phyloP scores from a whole-genome alignment of 1,284 basidiomycete species.

The Jaminaea rosea region DNA sequence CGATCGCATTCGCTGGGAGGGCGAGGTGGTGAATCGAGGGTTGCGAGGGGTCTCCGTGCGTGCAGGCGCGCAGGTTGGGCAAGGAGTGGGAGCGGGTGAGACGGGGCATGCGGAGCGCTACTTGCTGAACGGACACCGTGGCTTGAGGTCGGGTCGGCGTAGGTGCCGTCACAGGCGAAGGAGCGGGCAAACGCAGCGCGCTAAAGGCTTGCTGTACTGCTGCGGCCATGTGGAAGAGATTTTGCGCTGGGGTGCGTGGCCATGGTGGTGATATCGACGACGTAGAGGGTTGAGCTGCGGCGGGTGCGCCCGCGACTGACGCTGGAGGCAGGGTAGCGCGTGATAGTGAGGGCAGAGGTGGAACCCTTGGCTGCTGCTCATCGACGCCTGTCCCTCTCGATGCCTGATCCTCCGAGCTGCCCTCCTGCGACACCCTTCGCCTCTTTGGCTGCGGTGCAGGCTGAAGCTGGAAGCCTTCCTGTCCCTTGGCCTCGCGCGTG shows the following conservation, averaged over 20 bases:
- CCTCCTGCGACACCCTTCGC: not conserved
- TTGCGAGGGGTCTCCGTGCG: not conserved
- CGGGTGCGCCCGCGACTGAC: not conserved
- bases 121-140: not conserved
- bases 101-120: not conserved
- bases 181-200: not conserved
- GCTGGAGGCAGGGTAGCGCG: not conserved
- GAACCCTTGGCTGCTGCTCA: not conserved
- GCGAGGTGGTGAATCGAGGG: not conserved
- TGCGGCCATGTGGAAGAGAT: not conserved
- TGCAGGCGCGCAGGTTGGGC: not conserved
- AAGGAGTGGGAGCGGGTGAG: not conserved
- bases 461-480: constrained; percentile 7
- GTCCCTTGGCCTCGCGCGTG: not conserved
- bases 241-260: not conserved
- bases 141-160: not conserved
- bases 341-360: not conserved
- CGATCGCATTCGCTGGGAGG: not conserved
- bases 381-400: not conserved
- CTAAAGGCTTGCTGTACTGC: constrained; percentile 6
- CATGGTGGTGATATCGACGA: not conserved
- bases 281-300: not conserved
- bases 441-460: constrained; percentile 6
- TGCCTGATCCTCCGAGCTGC: not conserved
- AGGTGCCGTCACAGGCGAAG: not conserved